Percentiles rank a stretch among this genome's conserved stretches.
phyloP scores from a whole-genome alignment of 2,329 filamentous ascomycete genomes.

The Aspergillus sp. region DNA sequence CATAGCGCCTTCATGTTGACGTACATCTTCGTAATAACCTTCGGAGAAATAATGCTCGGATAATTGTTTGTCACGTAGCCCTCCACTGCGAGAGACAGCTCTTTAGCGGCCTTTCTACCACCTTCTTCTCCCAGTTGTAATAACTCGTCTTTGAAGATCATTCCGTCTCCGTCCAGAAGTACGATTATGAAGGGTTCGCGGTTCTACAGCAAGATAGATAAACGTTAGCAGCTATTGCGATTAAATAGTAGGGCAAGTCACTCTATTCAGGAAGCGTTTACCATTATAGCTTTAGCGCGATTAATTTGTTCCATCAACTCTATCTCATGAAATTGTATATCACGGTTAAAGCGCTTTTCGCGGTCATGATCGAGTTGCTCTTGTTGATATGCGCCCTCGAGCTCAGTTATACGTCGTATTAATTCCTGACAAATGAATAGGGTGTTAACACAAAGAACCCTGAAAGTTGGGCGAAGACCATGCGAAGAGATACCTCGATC shows the following conservation, averaged over 20 bases:
- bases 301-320: slow-evolving; percentile 49
- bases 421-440: slow-evolving; percentile 40
- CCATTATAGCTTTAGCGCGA: slow-evolving; percentile 47
- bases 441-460: slow-evolving; percentile 15
- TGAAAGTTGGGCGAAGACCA: slow-evolving; percentile 3
- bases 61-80: slow-evolving; percentile 45
- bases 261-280: slow-evolving; percentile 19
- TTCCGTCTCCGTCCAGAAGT: slow-evolving; percentile 57
- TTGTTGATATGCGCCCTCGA: slow-evolving; percentile 45
- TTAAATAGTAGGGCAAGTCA: background rate
- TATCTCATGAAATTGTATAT: slow-evolving; percentile 49
- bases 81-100: slow-evolving; percentile 46
- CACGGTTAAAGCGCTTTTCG: slow-evolving; percentile 49
- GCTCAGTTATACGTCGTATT: slow-evolving; percentile 43
- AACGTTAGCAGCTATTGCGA: slow-evolving; percentile 6
- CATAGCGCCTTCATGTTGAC: slow-evolving; percentile 53
- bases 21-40: slow-evolving; percentile 55
- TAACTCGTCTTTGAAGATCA: slow-evolving; percentile 55
- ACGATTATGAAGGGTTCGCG: slow-evolving; percentile 56
- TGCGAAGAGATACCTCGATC: slow-evolving; percentile 43
- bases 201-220: slow-evolving; percentile 35
- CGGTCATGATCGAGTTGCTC: slow-evolving; percentile 49
- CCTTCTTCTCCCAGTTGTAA: slow-evolving; percentile 52
- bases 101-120: slow-evolving; percentile 53
- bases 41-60: slow-evolving; percentile 44